Base-by-base conservation (phyloP, 2,329 filamentous ascomycete genomes). In the Fusarium multiceps region DNA sequence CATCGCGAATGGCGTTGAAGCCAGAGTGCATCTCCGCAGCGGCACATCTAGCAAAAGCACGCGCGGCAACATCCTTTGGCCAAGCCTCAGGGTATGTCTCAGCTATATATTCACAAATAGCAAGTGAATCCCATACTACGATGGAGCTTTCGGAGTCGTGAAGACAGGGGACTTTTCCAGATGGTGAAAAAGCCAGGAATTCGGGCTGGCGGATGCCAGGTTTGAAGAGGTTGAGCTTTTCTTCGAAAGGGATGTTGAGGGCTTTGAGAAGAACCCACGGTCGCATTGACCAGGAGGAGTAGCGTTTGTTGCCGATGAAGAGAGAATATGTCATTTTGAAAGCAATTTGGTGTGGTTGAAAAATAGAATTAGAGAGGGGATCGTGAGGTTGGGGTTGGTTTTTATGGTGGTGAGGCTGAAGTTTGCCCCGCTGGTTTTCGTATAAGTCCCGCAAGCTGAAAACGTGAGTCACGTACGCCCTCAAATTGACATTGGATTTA, bases 11-110 rank as follows among this genome's bases (percentile, higher is more conserved):
- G 20, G 77, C 76, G 6, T 51, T 45, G 66, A 85, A 85, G 28
- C 80, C 75, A 3, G 83, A 77, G 74, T 85, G 83, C 83, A 85
- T 85, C 71, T 84, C 81, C 0, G 83, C 81, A 7, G 80, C 79
- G 10, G 82, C 83, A 28, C 75, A 76, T 40, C 83, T 77, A 16
- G 84, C 84, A 64, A 81, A 81, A 2, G 83, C 81, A 13, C 83
- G 78, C 4, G 82, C 79, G 7, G 74, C 72, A 14, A 73, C 53
- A 60, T 81, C 79, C 8, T 56, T 34, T 0, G 84, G 84, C 81
- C 83, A 86, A 1, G 81, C 79, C n/a, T 60, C 63, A 0, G 82
- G 81, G 51, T 83, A 72, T 21, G 72, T 67, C 61, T 86, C 84
- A 20, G 83, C 82, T 6, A 86, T 73, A 68, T 82, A 82, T 59